Percentiles rank a stretch among this genome's conserved stretches.
Evolutionary conservation across 2,329 filamentous ascomycete species (phyloP).

Genomic region (Fusarium anguioides): DNA sequence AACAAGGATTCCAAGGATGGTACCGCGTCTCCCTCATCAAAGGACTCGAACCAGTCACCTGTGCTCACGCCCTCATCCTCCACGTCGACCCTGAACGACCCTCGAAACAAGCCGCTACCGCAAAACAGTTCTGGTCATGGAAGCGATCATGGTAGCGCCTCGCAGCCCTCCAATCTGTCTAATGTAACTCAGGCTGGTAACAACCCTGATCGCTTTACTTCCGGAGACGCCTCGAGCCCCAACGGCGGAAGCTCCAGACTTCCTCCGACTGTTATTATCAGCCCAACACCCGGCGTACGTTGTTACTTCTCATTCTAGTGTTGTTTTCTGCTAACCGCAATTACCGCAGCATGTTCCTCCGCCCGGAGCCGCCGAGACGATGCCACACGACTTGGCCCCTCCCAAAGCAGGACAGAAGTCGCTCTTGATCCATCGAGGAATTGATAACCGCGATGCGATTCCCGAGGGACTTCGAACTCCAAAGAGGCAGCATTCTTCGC

Average conservation of each 20-base stretch:
- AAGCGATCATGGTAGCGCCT: conserved; percentile 56
- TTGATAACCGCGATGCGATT: conserved; percentile 90
- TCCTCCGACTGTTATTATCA: conserved; percentile 92
- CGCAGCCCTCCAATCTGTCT: conserved; percentile 55
- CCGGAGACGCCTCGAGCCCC: conserved; percentile 51
- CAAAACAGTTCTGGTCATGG: conserved; percentile 61
- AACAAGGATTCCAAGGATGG: conserved; percentile 79
- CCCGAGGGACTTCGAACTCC: conserved; percentile 95
- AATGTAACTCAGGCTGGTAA: conserved; percentile 52
- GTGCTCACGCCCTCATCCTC: conserved; percentile 86
- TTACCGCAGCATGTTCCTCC: conserved; percentile 79
- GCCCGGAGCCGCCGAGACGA: conserved; percentile 93
- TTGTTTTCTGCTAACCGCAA: conserved; percentile 20
- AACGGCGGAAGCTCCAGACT: conserved; percentile 58
- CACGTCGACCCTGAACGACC: conserved; percentile 85
- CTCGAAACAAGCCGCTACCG: conserved; percentile 82
- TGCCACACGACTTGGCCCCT: conserved; percentile 96
- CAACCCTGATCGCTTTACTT: conserved; percentile 57
- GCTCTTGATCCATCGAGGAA: conserved; percentile 82
- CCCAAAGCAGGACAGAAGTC: conserved; percentile 94
- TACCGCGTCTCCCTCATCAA: conserved; percentile 79
- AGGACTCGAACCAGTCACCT: conserved; percentile 70
- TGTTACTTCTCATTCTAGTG: conserved; percentile 22
- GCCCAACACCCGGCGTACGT: conserved; percentile 90
- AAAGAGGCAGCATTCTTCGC: conserved; percentile 95